Evolutionary conservation across 345 rosid species (phyloP).

Genomic region (Schrenkiella parvula): DNA sequence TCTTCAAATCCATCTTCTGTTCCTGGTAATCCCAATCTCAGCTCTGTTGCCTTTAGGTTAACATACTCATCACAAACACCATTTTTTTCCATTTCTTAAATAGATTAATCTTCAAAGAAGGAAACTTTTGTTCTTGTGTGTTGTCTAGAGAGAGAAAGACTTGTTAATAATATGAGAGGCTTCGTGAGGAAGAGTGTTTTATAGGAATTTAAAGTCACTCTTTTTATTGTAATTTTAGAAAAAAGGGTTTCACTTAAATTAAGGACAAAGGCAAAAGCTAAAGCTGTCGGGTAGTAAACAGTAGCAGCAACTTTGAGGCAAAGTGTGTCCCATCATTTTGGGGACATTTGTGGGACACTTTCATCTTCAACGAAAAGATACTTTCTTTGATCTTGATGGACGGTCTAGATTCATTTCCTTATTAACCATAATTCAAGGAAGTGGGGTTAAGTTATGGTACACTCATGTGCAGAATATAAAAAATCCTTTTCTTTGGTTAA

Average conservation of each 20-base stretch:
- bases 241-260: constrained; percentile 15
- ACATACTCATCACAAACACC: constrained; percentile 42
- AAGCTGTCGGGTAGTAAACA: constrained; percentile 69
- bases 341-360: constrained; percentile 80
- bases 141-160: constrained; percentile 15
- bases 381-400: constrained; percentile 23
- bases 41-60: constrained; percentile 84
- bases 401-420: constrained; percentile 42
- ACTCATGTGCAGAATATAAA: constrained; percentile 31
- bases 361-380: constrained; percentile 53
- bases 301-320: constrained; percentile 67
- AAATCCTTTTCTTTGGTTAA: background rate
- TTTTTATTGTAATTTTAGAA: background rate
- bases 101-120: background rate
- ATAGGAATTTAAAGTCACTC: constrained; percentile 27
- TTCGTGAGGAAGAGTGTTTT: constrained; percentile 36
- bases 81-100: constrained; percentile 24
- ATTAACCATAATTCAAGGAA: constrained; percentile 42
- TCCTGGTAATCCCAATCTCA: constrained; percentile 84
- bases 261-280: constrained; percentile 67
- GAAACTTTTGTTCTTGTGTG: constrained; percentile 1
- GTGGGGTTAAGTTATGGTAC: constrained; percentile 32
- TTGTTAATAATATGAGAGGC: constrained; percentile 27
- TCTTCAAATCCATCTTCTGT: constrained; percentile 31
- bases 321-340: constrained; percentile 42